phyloP scores from a whole-genome alignment of 305 asterid genomes.

The Rubia peregrina region DNA sequence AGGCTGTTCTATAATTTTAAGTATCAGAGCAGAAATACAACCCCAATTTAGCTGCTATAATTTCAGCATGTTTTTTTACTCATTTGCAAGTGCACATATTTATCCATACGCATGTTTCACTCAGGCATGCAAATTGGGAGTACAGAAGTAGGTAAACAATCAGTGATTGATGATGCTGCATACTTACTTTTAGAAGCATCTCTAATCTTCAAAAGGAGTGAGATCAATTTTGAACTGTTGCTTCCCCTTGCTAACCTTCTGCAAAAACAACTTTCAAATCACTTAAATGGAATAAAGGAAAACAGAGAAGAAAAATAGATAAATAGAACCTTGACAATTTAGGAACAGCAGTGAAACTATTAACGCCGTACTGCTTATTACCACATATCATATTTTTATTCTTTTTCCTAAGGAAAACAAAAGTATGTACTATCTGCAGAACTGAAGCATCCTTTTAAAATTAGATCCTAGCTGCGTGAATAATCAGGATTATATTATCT shows the following conservation, averaged over 20 bases:
- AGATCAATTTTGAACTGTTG: conserved; percentile 63
- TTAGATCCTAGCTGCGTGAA: neutral
- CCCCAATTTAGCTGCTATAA: neutral
- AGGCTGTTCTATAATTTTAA: neutral
- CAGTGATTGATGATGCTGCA: neutral
- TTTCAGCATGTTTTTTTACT: neutral
- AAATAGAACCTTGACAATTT: neutral
- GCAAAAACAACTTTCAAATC: conserved; percentile 17
- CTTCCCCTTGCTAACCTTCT: conserved; percentile 87
- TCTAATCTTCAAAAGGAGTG: conserved; percentile 46
- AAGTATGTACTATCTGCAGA: neutral
- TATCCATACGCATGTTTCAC: neutral
- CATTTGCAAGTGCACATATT: neutral
- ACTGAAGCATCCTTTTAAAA: neutral
- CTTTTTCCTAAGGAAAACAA: neutral
- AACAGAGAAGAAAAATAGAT: neutral
- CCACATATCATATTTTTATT: neutral
- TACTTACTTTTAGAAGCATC: conserved; percentile 3
- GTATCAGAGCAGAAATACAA: neutral
- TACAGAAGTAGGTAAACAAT: neutral
- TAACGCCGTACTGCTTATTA: neutral
- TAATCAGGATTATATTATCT: neutral
- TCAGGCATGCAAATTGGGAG: neutral
- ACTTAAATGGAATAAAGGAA: neutral
- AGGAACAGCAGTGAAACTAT: neutral